A percentile compares a stretch with the other conserved stretches of the same genome.
These are phyloP conservation scores for Nicotiana obtusifolia DNA, from an alignment of 257 asterid genomes.

Conservation along the genomic window DNA sequence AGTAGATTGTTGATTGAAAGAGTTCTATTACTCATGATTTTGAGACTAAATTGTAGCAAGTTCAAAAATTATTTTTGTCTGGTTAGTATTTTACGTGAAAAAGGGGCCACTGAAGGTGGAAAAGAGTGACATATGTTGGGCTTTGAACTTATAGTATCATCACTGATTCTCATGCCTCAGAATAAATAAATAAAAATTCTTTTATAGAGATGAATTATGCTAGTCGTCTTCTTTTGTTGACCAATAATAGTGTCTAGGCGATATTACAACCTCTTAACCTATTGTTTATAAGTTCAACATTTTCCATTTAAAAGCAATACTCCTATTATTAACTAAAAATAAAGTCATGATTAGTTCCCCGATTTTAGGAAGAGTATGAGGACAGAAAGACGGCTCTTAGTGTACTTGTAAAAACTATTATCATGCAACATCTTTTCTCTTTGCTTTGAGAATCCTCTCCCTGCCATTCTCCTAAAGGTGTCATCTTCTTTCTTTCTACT, in stretches of 20 bases:
- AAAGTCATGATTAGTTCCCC: not conserved
- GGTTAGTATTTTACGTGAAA: not conserved
- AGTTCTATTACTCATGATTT: not conserved
- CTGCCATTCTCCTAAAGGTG: conserved; percentile 47
- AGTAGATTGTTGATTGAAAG: too few species aligned
- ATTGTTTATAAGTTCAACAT: not conserved
- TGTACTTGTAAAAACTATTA: conserved; percentile 28
- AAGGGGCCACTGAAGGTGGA: not conserved
- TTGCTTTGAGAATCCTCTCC: conserved; percentile 29
- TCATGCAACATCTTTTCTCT: conserved; percentile 28
- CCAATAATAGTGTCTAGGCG: not conserved
- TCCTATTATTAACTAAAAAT: not conserved
- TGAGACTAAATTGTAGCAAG: not conserved
- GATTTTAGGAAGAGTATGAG: conserved; percentile 30
- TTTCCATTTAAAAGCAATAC: not conserved
- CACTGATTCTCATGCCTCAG: not conserved
- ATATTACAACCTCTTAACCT: not conserved
- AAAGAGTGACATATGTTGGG: not conserved
- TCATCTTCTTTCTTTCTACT: not conserved
- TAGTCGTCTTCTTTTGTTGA: not conserved
- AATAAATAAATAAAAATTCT: not conserved
- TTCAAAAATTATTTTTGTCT: not conserved
- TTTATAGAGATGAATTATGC: not conserved
- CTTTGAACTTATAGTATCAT: not conserved
- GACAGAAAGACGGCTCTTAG: conserved; percentile 28